Conservation (phyloP, 352 stramenopile genomes). For the Stramenopiles sp. region DNA sequence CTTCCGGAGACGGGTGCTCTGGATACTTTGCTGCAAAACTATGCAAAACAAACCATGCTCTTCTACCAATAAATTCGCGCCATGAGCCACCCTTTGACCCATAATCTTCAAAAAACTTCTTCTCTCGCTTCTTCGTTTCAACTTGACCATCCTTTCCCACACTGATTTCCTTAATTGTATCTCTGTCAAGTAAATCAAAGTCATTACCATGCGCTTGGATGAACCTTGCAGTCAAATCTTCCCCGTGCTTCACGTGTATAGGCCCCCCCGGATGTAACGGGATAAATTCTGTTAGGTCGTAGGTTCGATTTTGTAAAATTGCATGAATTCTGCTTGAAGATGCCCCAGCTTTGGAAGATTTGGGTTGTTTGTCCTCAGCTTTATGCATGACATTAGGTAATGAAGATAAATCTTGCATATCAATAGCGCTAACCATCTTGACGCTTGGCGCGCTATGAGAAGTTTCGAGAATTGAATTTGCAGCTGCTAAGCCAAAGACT, state of each 20-base stretch:
- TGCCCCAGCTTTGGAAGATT: not conserved
- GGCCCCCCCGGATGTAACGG: not conserved
- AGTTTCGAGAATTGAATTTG: not conserved
- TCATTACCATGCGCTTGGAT: not conserved
- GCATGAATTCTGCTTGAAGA: not conserved
- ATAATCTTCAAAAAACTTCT: not conserved
- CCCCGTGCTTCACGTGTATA: not conserved
- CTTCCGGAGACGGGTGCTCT: slow-evolving; percentile 14
- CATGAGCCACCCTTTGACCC: not conserved
- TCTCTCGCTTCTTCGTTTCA: not conserved
- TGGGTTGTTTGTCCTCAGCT: not conserved
- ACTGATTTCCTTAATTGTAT: not conserved
- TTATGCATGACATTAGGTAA: not conserved
- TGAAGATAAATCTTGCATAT: too few relatives aligned
- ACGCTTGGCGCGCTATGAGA: not conserved
- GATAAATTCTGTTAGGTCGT: not conserved
- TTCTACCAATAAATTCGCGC: not conserved
- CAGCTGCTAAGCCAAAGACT: slow-evolving; percentile 42
- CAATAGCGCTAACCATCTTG: too few relatives aligned
- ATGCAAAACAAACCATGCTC: slow-evolving; percentile 13
- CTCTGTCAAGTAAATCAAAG: not conserved
- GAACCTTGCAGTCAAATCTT: not conserved
- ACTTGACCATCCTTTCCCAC: not conserved
- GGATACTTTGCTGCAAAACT: slow-evolving; percentile 22
- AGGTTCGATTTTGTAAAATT: not conserved